Evolutionary conservation across 2,329 filamentous ascomycete species (phyloP).

Genomic region (Talaromyces sp.): DNA sequence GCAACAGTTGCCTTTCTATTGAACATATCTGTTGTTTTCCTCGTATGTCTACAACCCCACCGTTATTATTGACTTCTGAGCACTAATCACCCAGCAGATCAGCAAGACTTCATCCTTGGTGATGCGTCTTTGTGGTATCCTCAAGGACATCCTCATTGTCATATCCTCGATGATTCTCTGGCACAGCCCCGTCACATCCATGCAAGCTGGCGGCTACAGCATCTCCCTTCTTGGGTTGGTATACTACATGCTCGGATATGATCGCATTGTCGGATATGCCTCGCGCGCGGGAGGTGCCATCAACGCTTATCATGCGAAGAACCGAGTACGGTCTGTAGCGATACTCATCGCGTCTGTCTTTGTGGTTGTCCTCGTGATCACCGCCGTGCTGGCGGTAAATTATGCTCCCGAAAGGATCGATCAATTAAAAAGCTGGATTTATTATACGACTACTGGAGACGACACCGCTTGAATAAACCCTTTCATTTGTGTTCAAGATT

Average conservation of each 20-base stretch:
- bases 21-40: constrained; percentile 76
- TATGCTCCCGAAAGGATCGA: constrained; percentile 32
- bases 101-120: constrained; percentile 82
- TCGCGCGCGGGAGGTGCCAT: constrained; percentile 54
- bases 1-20: constrained; percentile 70
- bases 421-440: constrained; percentile 31
- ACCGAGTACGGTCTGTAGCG: constrained; percentile 70
- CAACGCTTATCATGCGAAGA: constrained; percentile 76
- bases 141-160: constrained; percentile 83
- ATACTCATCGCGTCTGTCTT: constrained; percentile 60
- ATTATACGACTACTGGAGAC: constrained; percentile 25
- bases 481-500: background rate
- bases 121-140: constrained; percentile 76
- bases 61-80: background rate
- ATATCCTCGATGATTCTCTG: constrained; percentile 70
- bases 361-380: constrained; percentile 66
- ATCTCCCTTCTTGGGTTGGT: constrained; percentile 62
- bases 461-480: background rate
- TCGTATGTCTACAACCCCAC: constrained; percentile 53
- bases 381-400: constrained; percentile 54
- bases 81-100: constrained; percentile 51
- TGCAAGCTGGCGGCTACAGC: constrained; percentile 72
- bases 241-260: constrained; percentile 66
- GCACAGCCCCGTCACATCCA: constrained; percentile 61
- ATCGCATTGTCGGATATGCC: constrained; percentile 30